Evolutionary conservation across 371 early-diverging fungal genomes (phyloP).

Genomic region (Mortierella sp.): DNA sequence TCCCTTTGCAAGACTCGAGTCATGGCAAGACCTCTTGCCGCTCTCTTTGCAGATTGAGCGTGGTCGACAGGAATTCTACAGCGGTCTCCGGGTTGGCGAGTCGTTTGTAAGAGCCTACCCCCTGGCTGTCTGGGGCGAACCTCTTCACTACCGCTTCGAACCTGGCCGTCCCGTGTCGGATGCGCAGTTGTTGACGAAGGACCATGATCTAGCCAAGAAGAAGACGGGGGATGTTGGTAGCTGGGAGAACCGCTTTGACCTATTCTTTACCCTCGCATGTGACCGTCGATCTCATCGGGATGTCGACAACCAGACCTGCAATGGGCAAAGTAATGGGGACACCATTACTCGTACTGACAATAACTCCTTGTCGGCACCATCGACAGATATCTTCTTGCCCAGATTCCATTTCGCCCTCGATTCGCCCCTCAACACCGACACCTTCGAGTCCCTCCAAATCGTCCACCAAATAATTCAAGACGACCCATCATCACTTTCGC

Average conservation of each 20-base stretch:
- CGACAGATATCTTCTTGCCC: constrained; percentile 54
- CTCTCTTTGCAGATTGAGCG: constrained; percentile 47
- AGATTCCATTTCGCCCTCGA: constrained; percentile 50
- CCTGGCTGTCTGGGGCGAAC: constrained; percentile 49
- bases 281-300: constrained; percentile 29
- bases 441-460: constrained; percentile 37
- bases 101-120: constrained; percentile 54
- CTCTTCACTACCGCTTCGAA: constrained; percentile 42
- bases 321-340: background rate
- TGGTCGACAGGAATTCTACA: constrained; percentile 36
- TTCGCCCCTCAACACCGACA: constrained; percentile 37
- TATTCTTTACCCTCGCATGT: constrained; percentile 31
- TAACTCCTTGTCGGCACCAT: background rate
- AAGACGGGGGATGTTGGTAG: constrained; percentile 40
- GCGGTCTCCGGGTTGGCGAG: constrained; percentile 47
- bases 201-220: constrained; percentile 14
- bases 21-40: constrained; percentile 53
- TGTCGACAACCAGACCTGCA: background rate
- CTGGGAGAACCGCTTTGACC: constrained; percentile 43
- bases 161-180: constrained; percentile 33
- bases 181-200: constrained; percentile 21
- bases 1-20: background rate
- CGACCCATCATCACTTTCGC: background rate
- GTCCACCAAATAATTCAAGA: constrained; percentile 35
- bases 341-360: background rate